These are phyloP conservation scores for Diaporthe australafricana DNA, from an alignment of 2,329 filamentous ascomycete species.

Conservation along the genomic window DNA sequence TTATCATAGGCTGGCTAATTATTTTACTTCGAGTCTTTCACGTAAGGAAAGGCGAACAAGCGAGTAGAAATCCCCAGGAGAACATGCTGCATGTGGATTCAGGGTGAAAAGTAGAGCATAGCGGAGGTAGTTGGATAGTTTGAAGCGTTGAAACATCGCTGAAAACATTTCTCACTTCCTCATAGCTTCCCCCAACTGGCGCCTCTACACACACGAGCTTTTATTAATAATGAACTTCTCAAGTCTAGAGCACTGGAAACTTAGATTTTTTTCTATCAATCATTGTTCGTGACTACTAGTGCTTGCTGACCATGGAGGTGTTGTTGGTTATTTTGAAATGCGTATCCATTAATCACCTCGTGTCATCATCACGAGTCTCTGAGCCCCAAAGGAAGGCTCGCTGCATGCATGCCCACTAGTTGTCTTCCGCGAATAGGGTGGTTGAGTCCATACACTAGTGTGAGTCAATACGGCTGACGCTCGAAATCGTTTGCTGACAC, in stretches of 20 bases:
- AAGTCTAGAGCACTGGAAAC: not conserved
- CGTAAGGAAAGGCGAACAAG: no score
- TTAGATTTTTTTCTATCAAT: not conserved
- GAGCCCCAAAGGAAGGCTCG: constrained; percentile 4
- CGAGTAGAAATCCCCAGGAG: no score
- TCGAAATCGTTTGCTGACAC: not conserved
- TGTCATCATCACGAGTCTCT: not conserved
- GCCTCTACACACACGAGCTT: not conserved
- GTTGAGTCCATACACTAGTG: not conserved
- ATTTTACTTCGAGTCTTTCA: no score
- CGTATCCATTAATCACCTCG: not conserved
- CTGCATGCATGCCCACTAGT: not conserved
- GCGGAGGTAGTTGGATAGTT: no score
- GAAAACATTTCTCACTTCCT: no score
- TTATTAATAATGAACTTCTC: not conserved
- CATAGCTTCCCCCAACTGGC: no score
- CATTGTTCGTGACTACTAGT: not conserved
- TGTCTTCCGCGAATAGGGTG: not conserved
- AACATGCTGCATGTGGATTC: no score
- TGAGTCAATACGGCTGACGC: not conserved
- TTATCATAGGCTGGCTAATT: no score
- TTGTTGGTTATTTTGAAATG: not conserved
- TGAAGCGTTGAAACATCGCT: no score
- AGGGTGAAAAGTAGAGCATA: no score
- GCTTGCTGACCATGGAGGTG: not conserved